These are phyloP conservation scores for Agaricus sinodeliciosus DNA, from an alignment of 768 basidiomycete genomes.

Conservation along the genomic window DNA sequence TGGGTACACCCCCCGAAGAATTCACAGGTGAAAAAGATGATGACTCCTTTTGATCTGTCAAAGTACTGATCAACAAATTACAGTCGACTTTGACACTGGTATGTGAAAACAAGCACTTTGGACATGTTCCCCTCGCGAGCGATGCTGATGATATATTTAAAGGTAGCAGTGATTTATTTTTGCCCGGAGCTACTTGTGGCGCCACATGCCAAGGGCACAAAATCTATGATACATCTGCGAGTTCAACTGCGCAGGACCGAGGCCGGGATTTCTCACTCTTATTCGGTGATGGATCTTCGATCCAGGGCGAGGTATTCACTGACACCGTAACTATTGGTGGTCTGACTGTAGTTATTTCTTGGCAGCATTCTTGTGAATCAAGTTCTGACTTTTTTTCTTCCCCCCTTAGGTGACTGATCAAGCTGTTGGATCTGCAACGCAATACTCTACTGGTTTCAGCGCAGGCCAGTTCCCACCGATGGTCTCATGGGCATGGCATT, in stretches of 20 bases:
- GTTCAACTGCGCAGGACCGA: constrained; percentile 29
- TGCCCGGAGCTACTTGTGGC: constrained; percentile 31
- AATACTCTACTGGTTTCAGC: constrained; percentile 28
- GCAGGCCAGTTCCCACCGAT: constrained; percentile 25
- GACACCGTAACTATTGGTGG: constrained; percentile 43
- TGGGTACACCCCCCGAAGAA: constrained; percentile 39
- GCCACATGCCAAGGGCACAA: constrained; percentile 31
- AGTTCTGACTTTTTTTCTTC: background rate
- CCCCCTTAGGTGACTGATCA: constrained; percentile 19
- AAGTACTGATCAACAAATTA: background rate
- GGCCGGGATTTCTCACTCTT: constrained; percentile 30
- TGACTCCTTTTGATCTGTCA: background rate
- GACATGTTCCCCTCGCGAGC: background rate
- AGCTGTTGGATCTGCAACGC: constrained; percentile 30
- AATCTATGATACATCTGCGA: constrained; percentile 27
- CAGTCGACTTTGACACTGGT: constrained; percentile 49
- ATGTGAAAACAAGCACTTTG: too few relatives aligned
- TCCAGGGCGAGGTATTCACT: constrained; percentile 35
- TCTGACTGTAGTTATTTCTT: constrained; percentile 23
- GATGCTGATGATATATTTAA: background rate
- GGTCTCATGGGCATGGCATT: constrained; percentile 42
- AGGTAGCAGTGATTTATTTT: constrained; percentile 45
- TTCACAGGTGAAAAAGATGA: constrained; percentile 29
- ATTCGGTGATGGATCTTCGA: constrained; percentile 44
- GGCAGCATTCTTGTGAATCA: background rate